Evolutionary conservation across 83 land plant genomes (phyloP).

Genomic region (Larix sibirica): DNA sequence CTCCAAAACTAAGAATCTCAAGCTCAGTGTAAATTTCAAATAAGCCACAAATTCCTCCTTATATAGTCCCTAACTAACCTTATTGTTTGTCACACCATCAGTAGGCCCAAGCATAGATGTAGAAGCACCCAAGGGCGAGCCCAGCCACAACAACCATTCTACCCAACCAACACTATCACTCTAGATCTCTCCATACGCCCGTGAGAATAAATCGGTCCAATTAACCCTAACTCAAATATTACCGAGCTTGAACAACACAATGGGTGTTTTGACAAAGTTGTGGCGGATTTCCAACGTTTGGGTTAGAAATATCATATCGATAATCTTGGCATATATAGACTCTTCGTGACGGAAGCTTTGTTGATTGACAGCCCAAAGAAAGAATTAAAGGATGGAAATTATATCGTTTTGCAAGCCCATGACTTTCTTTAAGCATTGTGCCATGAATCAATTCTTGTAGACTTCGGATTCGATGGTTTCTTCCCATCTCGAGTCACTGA

Average conservation of each 20-base stretch:
- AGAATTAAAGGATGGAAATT: background rate
- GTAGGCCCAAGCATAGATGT: too few relatives aligned
- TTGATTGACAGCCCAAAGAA: background rate
- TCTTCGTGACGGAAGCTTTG: background rate
- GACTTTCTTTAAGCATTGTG: background rate
- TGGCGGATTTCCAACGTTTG: background rate
- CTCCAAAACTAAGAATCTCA: too few relatives aligned
- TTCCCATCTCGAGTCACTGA: background rate
- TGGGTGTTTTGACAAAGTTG: background rate
- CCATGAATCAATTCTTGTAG: background rate
- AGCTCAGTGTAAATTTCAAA: too few relatives aligned
- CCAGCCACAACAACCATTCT: too few relatives aligned
- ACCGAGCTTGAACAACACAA: background rate
- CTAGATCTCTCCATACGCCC: slow-evolving; percentile 34
- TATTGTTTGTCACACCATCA: too few relatives aligned
- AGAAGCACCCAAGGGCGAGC: too few relatives aligned
- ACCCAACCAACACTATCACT: too few relatives aligned
- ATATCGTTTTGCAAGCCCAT: background rate
- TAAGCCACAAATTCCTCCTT: too few relatives aligned
- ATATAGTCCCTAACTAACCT: too few relatives aligned
- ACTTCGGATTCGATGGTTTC: background rate
- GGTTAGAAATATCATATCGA: background rate
- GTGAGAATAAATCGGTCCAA: slow-evolving; percentile 45
- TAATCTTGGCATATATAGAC: background rate
- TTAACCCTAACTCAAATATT: slow-evolving; percentile 13